Conservation (phyloP, 441 rosid genomes). For the Adansonia rubrostipa region DNA sequence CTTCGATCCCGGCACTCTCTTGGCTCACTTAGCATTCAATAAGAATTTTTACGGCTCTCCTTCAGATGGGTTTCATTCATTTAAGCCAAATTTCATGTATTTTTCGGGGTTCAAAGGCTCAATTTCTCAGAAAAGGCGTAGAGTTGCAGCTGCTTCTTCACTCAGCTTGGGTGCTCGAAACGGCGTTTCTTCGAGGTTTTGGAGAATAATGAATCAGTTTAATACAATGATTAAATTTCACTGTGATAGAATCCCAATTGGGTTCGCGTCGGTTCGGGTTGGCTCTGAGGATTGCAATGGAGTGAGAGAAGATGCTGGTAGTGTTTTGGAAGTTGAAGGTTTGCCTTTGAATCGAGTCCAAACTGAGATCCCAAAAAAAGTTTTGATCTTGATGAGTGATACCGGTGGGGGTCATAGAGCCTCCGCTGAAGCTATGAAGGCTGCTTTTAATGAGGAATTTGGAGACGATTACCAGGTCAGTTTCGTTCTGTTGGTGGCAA, state of each 20-base stretch:
- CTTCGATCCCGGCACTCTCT: constrained; percentile 53
- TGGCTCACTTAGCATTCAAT: constrained; percentile 50
- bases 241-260: constrained; percentile 75
- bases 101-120: constrained; percentile 43
- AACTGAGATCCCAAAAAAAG: constrained; percentile 64
- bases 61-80: constrained; percentile 49
- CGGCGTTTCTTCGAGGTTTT: constrained; percentile 39
- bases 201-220: constrained; percentile 59
- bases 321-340: constrained; percentile 61
- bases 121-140: constrained; percentile 36
- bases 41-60: constrained; percentile 39
- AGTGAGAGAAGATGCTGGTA: constrained; percentile 50
- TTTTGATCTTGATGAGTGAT: constrained; percentile 95
- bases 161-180: constrained; percentile 52
- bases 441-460: constrained; percentile 76
- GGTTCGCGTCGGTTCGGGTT: constrained; percentile 68
- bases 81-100: constrained; percentile 55
- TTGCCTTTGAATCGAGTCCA: constrained; percentile 55
- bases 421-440: constrained; percentile 93
- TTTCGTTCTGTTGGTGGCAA: constrained; percentile 25
- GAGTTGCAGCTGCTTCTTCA: constrained; percentile 47
- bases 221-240: constrained; percentile 68
- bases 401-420: constrained; percentile 99
- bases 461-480: constrained; percentile 90
- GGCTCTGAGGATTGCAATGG: constrained; percentile 55